A percentile compares a stretch with the other conserved stretches of the same genome.
These are phyloP conservation scores for Morella rubra DNA, from an alignment of 306 rosid species.

Conservation along the genomic window DNA sequence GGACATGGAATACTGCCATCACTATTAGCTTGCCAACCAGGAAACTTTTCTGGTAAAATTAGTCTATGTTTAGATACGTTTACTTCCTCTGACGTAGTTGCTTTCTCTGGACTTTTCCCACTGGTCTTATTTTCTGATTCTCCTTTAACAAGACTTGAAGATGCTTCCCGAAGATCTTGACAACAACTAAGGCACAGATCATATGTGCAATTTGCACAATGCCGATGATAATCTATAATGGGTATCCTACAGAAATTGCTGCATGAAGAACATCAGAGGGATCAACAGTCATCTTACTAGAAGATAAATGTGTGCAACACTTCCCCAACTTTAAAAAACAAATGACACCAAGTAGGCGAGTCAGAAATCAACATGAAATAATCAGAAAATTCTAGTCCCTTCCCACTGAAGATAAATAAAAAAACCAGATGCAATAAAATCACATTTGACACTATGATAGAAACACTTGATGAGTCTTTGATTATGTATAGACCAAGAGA, in stretches of 20 bases:
- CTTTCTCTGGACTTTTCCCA: conserved; percentile 33
- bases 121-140: conserved; percentile 20
- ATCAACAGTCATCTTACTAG: conserved; percentile 7
- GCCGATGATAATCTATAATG: conserved; percentile 92
- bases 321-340: conserved; percentile 10
- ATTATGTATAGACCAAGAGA: neutral
- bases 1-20: conserved; percentile 87
- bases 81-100: conserved; percentile 37
- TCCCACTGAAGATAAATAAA: conserved; percentile 9
- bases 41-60: conserved; percentile 50
- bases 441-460: neutral
- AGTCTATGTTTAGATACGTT: conserved; percentile 43
- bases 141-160: conserved; percentile 27
- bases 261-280: conserved; percentile 42
- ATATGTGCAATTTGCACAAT: conserved; percentile 70
- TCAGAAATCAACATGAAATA: conserved; percentile 11
- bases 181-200: conserved; percentile 90
- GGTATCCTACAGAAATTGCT: conserved; percentile 97
- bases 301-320: neutral
- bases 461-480: neutral
- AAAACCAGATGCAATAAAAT: neutral
- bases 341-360: neutral
- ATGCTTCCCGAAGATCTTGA: conserved; percentile 78
- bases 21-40: conserved; percentile 73
- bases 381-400: conserved; percentile 8